Percentiles rank a stretch among this genome's conserved stretches.
Conservation (phyloP, 2,329 filamentous ascomycete genomes). For the Trichoderma arundinaceum region DNA sequence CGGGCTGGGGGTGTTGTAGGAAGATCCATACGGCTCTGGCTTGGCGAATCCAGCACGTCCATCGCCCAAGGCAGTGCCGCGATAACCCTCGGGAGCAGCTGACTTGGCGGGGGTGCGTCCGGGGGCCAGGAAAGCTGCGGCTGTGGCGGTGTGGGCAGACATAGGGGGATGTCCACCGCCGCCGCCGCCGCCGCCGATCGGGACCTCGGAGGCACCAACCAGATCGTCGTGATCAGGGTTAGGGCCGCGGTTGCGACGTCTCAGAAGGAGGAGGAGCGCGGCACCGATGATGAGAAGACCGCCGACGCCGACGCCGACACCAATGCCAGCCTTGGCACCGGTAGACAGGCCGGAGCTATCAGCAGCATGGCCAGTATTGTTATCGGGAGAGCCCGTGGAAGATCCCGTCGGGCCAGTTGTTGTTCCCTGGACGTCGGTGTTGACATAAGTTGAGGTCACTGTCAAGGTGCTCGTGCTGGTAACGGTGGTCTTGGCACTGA, state of each 20-base stretch:
- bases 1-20: conserved; percentile 40
- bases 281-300: conserved; percentile 44
- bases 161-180: conserved; percentile 40
- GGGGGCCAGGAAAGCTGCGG: conserved; percentile 39
- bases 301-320: conserved; percentile 48
- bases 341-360: conserved; percentile 45
- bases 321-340: conserved; percentile 53
- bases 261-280: conserved; percentile 42
- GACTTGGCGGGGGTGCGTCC: conserved; percentile 38
- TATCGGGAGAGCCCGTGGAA: conserved; percentile 37
- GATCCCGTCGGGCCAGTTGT: conserved; percentile 34
- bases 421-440: conserved; percentile 42
- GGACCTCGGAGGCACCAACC: conserved; percentile 51
- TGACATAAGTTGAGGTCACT: conserved; percentile 45
- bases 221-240: conserved; percentile 49
- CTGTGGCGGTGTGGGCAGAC: conserved; percentile 40
- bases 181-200: conserved; percentile 43
- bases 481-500: conserved; percentile 47
- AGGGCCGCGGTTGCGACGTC: conserved; percentile 42
- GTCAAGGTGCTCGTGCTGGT: conserved; percentile 48
- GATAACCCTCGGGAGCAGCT: conserved; percentile 45
- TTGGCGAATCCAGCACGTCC: conserved; percentile 49
- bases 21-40: conserved; percentile 44
- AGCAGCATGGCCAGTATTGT: conserved; percentile 31
- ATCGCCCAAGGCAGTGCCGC: conserved; percentile 49